Evolutionary conservation across 106 monocot genomes (phyloP).

Genomic region (Allium cepa): DNA sequence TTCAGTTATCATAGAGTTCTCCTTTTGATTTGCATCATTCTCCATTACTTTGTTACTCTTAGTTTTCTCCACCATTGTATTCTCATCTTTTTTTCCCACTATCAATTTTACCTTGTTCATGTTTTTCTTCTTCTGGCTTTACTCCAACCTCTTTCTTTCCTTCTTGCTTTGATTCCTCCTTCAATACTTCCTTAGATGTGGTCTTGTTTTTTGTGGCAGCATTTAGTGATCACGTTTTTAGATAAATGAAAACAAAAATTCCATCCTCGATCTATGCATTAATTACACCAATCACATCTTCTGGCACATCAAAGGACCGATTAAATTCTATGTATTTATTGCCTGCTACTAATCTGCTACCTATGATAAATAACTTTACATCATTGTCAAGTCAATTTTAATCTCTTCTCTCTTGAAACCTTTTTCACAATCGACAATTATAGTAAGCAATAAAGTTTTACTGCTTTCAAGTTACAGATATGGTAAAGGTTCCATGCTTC

Average conservation of each 20-base stretch:
- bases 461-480: too few species aligned
- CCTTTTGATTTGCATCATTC: not conserved
- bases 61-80: not conserved
- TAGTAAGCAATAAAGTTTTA: too few species aligned
- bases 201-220: not conserved
- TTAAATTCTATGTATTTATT: too few species aligned
- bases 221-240: not conserved
- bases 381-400: too few species aligned
- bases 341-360: too few species aligned
- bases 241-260: constrained; percentile 5
- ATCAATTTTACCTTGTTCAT: too few species aligned
- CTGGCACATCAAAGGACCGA: not conserved
- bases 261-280: constrained; percentile 13
- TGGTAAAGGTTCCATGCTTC: too few species aligned
- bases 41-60: not conserved
- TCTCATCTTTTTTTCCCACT: not conserved
- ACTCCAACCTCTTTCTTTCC: not conserved
- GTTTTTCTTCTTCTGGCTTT: too few species aligned
- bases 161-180: not conserved
- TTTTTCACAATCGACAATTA: too few species aligned
- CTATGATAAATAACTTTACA: too few species aligned
- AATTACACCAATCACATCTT: constrained; percentile 7
- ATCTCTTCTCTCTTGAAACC: too few species aligned
- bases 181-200: not conserved
- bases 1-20: not conserved